Evolutionary conservation across 176 grass and related monocot genomes (phyloP).

Genomic region (Carex kokanica): DNA sequence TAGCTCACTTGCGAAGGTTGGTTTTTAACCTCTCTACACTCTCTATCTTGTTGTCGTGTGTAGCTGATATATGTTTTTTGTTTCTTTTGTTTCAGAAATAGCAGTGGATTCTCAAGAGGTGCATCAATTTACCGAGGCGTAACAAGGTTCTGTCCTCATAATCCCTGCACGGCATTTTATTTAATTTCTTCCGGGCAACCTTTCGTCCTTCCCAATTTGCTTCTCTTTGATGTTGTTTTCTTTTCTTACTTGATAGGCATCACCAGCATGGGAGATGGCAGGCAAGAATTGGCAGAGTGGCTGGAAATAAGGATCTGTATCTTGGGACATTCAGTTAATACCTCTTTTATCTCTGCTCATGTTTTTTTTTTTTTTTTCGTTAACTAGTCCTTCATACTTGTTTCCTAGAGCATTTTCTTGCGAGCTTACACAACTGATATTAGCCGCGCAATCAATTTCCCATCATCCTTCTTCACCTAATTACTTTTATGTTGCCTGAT

Average conservation of each 20-base stretch:
- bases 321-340: constrained; percentile 96
- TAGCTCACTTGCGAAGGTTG: constrained; percentile 83
- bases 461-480: neutral
- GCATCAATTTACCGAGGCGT: constrained; percentile 96
- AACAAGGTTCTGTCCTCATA: constrained; percentile 61
- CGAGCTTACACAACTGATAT: no score
- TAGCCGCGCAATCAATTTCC: constrained; percentile 8
- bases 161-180: constrained; percentile 35
- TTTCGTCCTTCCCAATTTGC: constrained; percentile 1
- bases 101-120: constrained; percentile 94
- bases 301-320: constrained; percentile 94
- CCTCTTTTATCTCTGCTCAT: neutral
- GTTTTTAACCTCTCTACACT: neutral
- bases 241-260: constrained; percentile 47
- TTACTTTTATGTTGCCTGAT: no score
- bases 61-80: neutral
- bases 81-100: constrained; percentile 53
- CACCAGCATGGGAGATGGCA: constrained; percentile 98
- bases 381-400: neutral
- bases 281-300: constrained; percentile 91
- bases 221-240: neutral
- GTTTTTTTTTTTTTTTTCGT: neutral
- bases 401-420: neutral
- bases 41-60: neutral
- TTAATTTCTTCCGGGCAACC: constrained; percentile 26